Evolutionary conservation across 75 land plant species (phyloP), one percentile per base, ranked within the genome.

Genomic region (Sequoiadendron giganteum): DNA sequence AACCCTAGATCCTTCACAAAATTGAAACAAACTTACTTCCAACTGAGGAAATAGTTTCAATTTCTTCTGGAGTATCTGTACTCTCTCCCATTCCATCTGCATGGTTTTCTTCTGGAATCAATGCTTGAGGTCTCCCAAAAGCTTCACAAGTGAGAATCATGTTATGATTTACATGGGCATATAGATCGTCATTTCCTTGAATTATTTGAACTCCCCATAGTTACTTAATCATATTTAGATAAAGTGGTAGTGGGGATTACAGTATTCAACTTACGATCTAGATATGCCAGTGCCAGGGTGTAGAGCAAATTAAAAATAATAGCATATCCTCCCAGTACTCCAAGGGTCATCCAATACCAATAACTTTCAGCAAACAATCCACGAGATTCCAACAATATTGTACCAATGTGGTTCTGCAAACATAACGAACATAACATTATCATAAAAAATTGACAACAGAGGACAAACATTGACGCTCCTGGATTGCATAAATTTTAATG

Each of bases 331-430:
- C 86, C 81, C 76, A 91, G 49, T 48, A 87, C 92, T 58, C 82
- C 92, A 80, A 91, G 16, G 52, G 87, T 79, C 40, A 90, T 88
- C 92, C 92, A 91, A 78, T 90, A 91, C 88, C 87, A 88, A 75
- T 91, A 91, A 36, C 76, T 70, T 43, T 90, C 39, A 58, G 77
- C 78, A 34, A 54, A 85, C 58, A 91, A 52, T 16, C 91, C 90
- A 2, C 88, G 84, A 49, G 48, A 76, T 32, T 81, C 25, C 48
- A 90, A 25, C 15, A 87, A 81, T 81, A 47, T 3, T 87, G 75
- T 28, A 93, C 94, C 43, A 91, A 81, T n/a, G 87, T 80, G 79
- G 76, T 30, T 85, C 55, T 16, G 45, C 55, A 25, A 83, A 81
- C 39, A 77, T 48, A 86, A 58, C 38, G 88, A 87, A 77, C 4